These are phyloP conservation scores for Erysimum cheiranthoides DNA, from an alignment of 345 rosid species.

Conservation along the genomic window DNA sequence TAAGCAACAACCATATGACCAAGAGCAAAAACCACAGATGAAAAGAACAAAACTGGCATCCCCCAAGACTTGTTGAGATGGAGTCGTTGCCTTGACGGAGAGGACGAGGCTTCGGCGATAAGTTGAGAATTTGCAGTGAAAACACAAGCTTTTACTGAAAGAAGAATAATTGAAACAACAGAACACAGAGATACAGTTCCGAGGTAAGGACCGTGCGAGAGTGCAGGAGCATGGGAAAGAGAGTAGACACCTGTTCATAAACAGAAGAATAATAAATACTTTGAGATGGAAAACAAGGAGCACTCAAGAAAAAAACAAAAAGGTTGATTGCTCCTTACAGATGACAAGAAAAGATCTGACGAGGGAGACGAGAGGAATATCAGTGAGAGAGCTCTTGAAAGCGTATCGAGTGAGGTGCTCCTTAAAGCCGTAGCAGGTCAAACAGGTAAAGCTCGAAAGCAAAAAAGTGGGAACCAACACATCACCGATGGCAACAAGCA, in stretches of 20 bases:
- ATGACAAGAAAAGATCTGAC: slow-evolving; percentile 80
- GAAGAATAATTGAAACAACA: slow-evolving; percentile 65
- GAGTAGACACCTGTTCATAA: slow-evolving; percentile 76
- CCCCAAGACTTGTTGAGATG: slow-evolving; percentile 98
- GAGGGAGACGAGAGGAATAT: slow-evolving; percentile 83
- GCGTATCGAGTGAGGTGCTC: slow-evolving; percentile 67
- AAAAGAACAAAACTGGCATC: slow-evolving; percentile 95
- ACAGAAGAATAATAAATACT: background rate
- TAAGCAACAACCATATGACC: slow-evolving; percentile 92
- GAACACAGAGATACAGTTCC: slow-evolving; percentile 88
- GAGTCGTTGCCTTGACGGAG: slow-evolving; percentile 71
- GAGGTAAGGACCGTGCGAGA: slow-evolving; percentile 87
- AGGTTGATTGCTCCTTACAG: no score
- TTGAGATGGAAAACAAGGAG: background rate
- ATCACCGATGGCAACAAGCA: slow-evolving; percentile 81
- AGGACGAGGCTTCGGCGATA: slow-evolving; percentile 64
- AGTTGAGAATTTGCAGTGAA: slow-evolving; percentile 81
- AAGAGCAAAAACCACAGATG: slow-evolving; percentile 89
- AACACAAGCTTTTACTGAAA: slow-evolving; percentile 82
- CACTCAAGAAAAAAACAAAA: no score
- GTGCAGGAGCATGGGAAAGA: slow-evolving; percentile 73
- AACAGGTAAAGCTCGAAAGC: slow-evolving; percentile 79
- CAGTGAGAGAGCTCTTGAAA: slow-evolving; percentile 80
- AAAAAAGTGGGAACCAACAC: slow-evolving; percentile 66
- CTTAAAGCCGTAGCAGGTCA: slow-evolving; percentile 66